Base-by-base conservation (phyloP, 2,329 filamentous ascomycete species). In the Pyricularia sp. region DNA sequence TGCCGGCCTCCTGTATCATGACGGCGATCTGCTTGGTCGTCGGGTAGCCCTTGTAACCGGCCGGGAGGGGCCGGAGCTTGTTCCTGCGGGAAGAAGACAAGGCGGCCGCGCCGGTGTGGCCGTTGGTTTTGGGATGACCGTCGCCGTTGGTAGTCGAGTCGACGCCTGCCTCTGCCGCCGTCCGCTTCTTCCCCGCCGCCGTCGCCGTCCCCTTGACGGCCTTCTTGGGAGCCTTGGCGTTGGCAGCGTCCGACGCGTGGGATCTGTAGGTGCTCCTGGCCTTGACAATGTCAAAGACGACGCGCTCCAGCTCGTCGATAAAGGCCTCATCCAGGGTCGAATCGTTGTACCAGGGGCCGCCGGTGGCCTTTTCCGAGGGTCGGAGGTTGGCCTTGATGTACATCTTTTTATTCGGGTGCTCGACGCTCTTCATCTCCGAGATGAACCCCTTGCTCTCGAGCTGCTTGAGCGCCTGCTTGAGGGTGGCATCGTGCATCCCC, bases 321-420 rank as follows among this genome's bases (percentile, higher is more conserved):
- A 99, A 92, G 70, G 91, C 91, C 72, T 92, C 90, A 79, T 99
- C 95, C 14, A 98, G 85, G 72, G 94, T 91, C 68, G 93, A 92
- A 71, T 97, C 93, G 9, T 92, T 94, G 78, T 95, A 97, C 92
- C 94, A 99, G 10, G 93, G 91, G 1, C 95, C 95, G 65, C 95
- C 95, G 0, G 93, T 97, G 65, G 96, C 92, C 71, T 95, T 91
- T 71, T 97, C 94, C 68, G 90, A 92, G 0, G 95, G 94, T 12
- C 89, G 88, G 70, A 99, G 86, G 71, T 90, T 90, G 68, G 90
- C 88, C 75, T 97, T 90, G 85, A 99, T 97, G 84, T 95, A 99
- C 86, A 97, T 97, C 81, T 97, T 97, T 77, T 95, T 91, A 73
- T 90, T 92, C 31, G 93, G 92, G 76, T 92, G 90, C 80, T 97